Conservation (phyloP, 2,329 filamentous ascomycete species). For the Penicillium capsulatum region DNA sequence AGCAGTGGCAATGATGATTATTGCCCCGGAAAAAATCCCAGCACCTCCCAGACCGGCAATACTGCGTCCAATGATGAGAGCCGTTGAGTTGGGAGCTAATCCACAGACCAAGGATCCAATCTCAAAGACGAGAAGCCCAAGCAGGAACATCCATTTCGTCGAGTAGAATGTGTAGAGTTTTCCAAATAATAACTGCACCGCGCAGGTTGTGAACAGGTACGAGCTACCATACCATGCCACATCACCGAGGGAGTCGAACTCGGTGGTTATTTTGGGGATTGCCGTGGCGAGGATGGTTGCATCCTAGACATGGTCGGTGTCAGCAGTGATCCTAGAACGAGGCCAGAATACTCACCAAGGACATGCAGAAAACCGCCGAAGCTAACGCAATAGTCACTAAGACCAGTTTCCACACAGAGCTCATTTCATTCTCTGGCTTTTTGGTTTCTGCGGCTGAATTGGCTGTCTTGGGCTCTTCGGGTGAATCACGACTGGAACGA, state of each 20-base stretch:
- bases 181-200: conserved; percentile 38
- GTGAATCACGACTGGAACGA: no score
- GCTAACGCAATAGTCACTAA: conserved; percentile 7
- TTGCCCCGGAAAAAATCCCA: conserved; percentile 30
- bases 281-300: conserved; percentile 1
- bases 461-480: no score
- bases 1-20: conserved; percentile 31
- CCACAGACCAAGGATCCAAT: conserved; percentile 33
- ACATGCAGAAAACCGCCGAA: conserved; percentile 2
- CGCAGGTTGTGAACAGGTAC: conserved; percentile 19
- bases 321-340: no score
- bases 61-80: conserved; percentile 34
- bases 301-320: no score
- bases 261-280: conserved; percentile 4
- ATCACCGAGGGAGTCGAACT: conserved; percentile 5
- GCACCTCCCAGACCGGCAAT: conserved; percentile 31
- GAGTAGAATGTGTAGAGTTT: conserved; percentile 33
- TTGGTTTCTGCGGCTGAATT: no score
- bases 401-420: background rate
- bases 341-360: background rate
- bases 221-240: conserved; percentile 6
- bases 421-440: no score
- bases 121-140: conserved; percentile 34
- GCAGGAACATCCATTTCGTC: conserved; percentile 34
- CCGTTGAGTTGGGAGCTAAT: conserved; percentile 26